phyloP scores from a whole-genome alignment of 1,284 basidiomycete species.

The Tilletiaria anomala region DNA sequence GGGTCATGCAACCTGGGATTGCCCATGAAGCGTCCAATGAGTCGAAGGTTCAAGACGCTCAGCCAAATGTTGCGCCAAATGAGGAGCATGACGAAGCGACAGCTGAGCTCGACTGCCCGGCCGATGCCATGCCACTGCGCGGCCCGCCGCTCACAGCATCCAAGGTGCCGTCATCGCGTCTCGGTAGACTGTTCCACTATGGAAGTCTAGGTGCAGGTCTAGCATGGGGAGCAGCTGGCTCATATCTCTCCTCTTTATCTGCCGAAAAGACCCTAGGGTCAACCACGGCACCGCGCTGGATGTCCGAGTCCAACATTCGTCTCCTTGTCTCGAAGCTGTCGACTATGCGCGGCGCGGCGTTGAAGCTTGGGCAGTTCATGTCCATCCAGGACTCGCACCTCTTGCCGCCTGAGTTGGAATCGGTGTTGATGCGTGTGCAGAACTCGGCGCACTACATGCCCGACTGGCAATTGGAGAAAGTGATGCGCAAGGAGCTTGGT shows the following conservation, averaged over 20 bases:
- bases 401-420: constrained; percentile 72
- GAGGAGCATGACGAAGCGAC: no score
- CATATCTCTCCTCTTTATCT: constrained; percentile 6
- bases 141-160: no score
- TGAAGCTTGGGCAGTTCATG: constrained; percentile 94
- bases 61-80: no score
- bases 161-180: constrained; percentile 36
- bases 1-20: no score
- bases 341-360: constrained; percentile 85
- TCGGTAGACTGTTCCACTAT: constrained; percentile 35
- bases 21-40: no score
- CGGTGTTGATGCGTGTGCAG: constrained; percentile 77
- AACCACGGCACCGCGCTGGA: constrained; percentile 7
- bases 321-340: constrained; percentile 81
- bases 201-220: constrained; percentile 34
- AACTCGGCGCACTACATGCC: constrained; percentile 98
- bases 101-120: no score
- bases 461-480: constrained; percentile 85
- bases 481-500: constrained; percentile 62
- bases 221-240: constrained; percentile 31
- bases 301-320: constrained; percentile 55
- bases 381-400: constrained; percentile 64
- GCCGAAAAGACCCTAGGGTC: not conserved
- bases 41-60: no score
- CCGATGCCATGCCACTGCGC: no score